Conservation (phyloP, 768 basidiomycete genomes). For the Clitopilus hobsonii region DNA sequence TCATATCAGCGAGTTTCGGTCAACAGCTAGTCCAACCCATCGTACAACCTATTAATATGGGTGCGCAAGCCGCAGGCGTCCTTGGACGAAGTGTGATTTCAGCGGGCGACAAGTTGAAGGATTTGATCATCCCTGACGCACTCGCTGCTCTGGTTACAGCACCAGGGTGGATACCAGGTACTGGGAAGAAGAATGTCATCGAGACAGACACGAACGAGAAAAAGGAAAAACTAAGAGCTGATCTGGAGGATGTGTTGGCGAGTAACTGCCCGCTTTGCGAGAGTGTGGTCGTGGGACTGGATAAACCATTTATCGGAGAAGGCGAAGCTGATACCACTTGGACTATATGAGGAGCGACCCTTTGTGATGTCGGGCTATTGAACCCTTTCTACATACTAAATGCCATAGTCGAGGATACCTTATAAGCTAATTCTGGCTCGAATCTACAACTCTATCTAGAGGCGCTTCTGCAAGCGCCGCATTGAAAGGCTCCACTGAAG, state of each 20-base stretch:
- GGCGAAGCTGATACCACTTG: slow-evolving; percentile 79
- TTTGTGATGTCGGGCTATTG: background rate
- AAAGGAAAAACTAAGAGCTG: slow-evolving; percentile 68
- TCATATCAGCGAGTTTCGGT: slow-evolving; percentile 74
- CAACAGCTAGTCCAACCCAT: slow-evolving; percentile 27
- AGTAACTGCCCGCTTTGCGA: slow-evolving; percentile 93
- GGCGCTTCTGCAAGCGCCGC: too few relatives aligned
- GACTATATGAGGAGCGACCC: slow-evolving; percentile 43
- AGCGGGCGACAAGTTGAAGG: slow-evolving; percentile 85
- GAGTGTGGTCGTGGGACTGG: slow-evolving; percentile 77
- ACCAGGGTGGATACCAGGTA: slow-evolving; percentile 73
- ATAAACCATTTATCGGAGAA: slow-evolving; percentile 79
- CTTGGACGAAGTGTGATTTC: slow-evolving; percentile 79
- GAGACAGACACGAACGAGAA: slow-evolving; percentile 56
- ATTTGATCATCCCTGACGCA: slow-evolving; percentile 92
- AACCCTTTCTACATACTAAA: slow-evolving; percentile 1
- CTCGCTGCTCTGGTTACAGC: slow-evolving; percentile 80
- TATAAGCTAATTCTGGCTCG: too few relatives aligned
- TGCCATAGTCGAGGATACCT: background rate
- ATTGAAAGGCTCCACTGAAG: slow-evolving; percentile 9
- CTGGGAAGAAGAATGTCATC: slow-evolving; percentile 41
- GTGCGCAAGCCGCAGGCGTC: slow-evolving; percentile 59
- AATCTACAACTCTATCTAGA: too few relatives aligned
- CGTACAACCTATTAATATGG: slow-evolving; percentile 46
- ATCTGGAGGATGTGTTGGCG: slow-evolving; percentile 87